Conservation (phyloP, 371 early-diverging fungal species). For the Nosema bombycis region DNA sequence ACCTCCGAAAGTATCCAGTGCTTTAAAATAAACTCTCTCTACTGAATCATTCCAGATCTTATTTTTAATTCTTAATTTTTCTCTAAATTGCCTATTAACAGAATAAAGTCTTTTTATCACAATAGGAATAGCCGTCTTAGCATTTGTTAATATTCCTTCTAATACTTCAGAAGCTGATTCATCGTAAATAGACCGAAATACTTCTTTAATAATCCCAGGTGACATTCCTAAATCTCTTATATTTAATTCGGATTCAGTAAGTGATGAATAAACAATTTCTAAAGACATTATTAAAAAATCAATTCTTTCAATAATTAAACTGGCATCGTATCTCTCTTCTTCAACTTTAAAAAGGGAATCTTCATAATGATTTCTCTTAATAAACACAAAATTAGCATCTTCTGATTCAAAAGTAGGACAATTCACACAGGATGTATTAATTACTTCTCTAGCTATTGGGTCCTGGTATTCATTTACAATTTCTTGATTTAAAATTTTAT, state of each 20-base stretch:
- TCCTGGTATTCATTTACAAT: conserved; percentile 70
- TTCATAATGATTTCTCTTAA: conserved; percentile 83
- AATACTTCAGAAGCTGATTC: conserved; percentile 57
- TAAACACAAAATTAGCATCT: conserved; percentile 80
- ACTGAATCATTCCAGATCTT: conserved; percentile 89
- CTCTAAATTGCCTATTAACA: conserved; percentile 91
- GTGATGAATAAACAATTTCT: conserved; percentile 71
- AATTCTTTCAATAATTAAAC: conserved; percentile 85
- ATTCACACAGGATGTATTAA: conserved; percentile 85
- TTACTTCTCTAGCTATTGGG: conserved; percentile 76
- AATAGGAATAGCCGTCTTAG: conserved; percentile 81
- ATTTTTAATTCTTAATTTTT: conserved; percentile 73
- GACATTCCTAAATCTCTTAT: conserved; percentile 70
- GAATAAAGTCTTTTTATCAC: conserved; percentile 86
- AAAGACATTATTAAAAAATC: conserved; percentile 77
- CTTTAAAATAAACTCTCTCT: conserved; percentile 82
- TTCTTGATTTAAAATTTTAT: conserved; percentile 53
- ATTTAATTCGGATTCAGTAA: conserved; percentile 68
- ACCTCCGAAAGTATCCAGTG: conserved; percentile 84
- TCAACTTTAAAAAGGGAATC: conserved; percentile 87
- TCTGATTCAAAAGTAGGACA: conserved; percentile 88
- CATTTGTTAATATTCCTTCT: conserved; percentile 77
- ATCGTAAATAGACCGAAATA: conserved; percentile 68
- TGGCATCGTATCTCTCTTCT: conserved; percentile 94
- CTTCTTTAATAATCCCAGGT: conserved; percentile 67